These are phyloP conservation scores for Aurantiochytrium sp. DNA, from an alignment of 108 stramenopile species.

Conservation along the genomic window DNA sequence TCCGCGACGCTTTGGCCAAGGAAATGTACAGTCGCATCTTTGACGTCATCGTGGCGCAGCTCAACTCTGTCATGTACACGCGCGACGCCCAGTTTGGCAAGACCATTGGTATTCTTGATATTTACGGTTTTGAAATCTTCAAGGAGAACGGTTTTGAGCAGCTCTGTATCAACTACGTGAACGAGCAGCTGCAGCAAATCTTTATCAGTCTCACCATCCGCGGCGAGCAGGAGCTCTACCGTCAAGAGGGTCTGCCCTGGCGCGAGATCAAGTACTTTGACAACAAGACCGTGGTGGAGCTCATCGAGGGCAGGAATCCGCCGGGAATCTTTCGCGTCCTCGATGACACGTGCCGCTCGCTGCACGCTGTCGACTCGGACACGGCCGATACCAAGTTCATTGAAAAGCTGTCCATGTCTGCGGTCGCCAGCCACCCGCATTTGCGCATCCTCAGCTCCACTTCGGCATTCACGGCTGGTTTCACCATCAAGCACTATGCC, in stretches of 20 bases:
- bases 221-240: constrained; percentile 54
- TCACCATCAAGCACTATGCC: constrained; percentile 35
- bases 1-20: constrained; percentile 35
- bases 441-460: background rate
- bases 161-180: constrained; percentile 48
- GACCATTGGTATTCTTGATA: constrained; percentile 56
- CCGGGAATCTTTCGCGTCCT: constrained; percentile 35
- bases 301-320: constrained; percentile 32
- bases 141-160: constrained; percentile 38
- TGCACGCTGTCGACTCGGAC: constrained; percentile 15
- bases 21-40: constrained; percentile 32
- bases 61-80: constrained; percentile 34
- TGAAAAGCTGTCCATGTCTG: constrained; percentile 25
- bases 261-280: constrained; percentile 41
- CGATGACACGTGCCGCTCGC: constrained; percentile 32
- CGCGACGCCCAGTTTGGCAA: constrained; percentile 34
- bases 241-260: constrained; percentile 46
- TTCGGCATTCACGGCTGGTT: constrained; percentile 12
- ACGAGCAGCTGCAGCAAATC: constrained; percentile 55
- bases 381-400: constrained; percentile 49
- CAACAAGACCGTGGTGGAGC: constrained; percentile 47
- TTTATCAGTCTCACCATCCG: constrained; percentile 51
- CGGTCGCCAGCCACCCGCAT: background rate
- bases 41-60: constrained; percentile 20
- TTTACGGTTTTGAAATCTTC: constrained; percentile 44